Evolutionary conservation across 345 rosid species (phyloP).

Genomic region (Salix udensis): DNA sequence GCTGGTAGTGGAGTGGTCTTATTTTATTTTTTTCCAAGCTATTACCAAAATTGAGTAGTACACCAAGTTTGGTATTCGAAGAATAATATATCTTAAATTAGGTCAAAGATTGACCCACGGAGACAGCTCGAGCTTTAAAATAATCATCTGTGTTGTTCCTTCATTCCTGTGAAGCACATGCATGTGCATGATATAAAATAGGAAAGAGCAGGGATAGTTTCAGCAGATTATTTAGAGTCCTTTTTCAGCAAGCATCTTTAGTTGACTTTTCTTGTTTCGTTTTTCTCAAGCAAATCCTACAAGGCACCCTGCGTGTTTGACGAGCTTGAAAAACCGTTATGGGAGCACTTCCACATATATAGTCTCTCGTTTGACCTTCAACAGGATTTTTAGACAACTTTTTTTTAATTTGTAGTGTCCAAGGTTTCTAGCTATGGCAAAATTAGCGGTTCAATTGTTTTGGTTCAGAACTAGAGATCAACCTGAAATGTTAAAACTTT

Average conservation of each 20-base stretch:
- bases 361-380: no score
- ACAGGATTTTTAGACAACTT: no score
- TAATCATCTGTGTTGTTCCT: neutral
- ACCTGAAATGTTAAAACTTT: no score
- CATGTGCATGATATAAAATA: neutral
- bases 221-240: neutral
- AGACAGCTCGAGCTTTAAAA: no score
- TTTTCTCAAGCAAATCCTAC: neutral
- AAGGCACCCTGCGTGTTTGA: neutral
- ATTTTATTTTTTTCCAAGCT: neutral
- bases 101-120: no score
- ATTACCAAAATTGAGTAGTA: neutral
- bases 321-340: neutral
- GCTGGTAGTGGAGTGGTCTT: neutral
- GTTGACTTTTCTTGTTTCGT: neutral
- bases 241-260: neutral
- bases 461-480: no score
- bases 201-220: no score
- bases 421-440: no score
- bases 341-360: neutral
- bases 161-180: neutral
- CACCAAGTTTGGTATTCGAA: neutral
- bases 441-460: no score
- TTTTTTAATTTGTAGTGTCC: no score
- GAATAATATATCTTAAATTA: no score